phyloP scores from a whole-genome alignment of 768 basidiomycete genomes.

The Mycena amicta region DNA sequence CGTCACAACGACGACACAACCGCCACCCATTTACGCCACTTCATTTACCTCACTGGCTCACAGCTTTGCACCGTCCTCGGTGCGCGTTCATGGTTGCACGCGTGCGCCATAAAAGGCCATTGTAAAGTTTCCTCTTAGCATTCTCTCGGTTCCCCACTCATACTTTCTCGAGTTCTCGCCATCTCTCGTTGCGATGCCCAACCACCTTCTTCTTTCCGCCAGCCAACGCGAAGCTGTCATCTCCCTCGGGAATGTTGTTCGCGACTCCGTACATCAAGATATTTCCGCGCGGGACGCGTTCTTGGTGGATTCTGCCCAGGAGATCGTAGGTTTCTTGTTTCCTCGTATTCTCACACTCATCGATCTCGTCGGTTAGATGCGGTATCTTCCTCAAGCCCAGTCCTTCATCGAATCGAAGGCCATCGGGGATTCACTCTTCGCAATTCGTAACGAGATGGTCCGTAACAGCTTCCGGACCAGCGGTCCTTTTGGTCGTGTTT shows the following conservation, averaged over 20 bases:
- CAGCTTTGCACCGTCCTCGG: neutral
- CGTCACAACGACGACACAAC: no score
- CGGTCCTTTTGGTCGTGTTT: neutral
- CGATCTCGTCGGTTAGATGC: neutral
- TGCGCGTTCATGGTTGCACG: neutral
- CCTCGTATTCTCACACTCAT: neutral
- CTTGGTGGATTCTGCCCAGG: neutral
- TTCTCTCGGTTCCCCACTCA: neutral
- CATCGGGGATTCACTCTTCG: neutral
- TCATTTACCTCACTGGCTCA: no score
- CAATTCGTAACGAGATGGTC: neutral
- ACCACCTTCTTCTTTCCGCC: neutral
- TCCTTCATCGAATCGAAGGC: neutral
- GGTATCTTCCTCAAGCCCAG: neutral
- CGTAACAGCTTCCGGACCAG: neutral
- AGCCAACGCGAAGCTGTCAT: neutral
- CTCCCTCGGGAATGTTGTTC: neutral
- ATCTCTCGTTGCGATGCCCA: neutral
- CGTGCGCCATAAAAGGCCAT: neutral
- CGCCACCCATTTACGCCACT: no score
- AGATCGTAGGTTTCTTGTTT: neutral
- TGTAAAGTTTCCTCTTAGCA: neutral
- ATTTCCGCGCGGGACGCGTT: neutral
- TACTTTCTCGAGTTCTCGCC: neutral
- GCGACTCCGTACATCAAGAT: neutral